Evolutionary conservation across 106 monocot genomes (phyloP).

Genomic region (Phalaenopsis aphrodite): DNA sequence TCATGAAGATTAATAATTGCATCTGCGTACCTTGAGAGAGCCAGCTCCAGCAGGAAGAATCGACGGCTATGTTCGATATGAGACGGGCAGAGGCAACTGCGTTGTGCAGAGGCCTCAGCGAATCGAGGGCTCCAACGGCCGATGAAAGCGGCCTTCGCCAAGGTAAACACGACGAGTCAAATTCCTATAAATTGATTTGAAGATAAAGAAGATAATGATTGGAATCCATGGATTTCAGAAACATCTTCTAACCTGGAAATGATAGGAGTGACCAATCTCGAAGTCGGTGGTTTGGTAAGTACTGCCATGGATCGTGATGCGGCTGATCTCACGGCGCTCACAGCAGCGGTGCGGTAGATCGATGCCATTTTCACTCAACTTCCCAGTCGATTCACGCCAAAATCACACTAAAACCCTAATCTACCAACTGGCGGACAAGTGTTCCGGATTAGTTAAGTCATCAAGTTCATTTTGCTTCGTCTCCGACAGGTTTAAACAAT

Average conservation of each 20-base stretch:
- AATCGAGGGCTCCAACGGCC: conserved; percentile 26
- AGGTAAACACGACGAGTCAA: not conserved
- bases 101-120: conserved; percentile 50
- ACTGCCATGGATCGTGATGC: conserved; percentile 13
- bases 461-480: too few species aligned
- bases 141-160: conserved; percentile 22
- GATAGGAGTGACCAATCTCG: conserved; percentile 14
- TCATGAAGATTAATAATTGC: not conserved
- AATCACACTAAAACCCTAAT: not conserved
- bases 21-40: conserved; percentile 42
- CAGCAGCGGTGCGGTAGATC: conserved; percentile 22
- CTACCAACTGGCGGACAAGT: too few species aligned
- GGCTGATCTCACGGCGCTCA: conserved; percentile 16
- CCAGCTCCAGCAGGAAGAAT: conserved; percentile 52
- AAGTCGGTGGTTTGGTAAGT: conserved; percentile 10
- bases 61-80: conserved; percentile 40
- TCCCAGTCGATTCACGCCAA: not conserved
- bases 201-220: not conserved
- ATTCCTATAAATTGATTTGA: not conserved
- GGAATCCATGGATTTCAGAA: not conserved
- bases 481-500: too few species aligned
- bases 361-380: conserved; percentile 20
- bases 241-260: conserved; percentile 10
- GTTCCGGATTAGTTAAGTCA: too few species aligned
- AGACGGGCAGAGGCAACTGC: conserved; percentile 40